These are phyloP conservation scores for Exsudoporus floridanus DNA, from an alignment of 1,284 basidiomycete genomes.

Conservation along the genomic window DNA sequence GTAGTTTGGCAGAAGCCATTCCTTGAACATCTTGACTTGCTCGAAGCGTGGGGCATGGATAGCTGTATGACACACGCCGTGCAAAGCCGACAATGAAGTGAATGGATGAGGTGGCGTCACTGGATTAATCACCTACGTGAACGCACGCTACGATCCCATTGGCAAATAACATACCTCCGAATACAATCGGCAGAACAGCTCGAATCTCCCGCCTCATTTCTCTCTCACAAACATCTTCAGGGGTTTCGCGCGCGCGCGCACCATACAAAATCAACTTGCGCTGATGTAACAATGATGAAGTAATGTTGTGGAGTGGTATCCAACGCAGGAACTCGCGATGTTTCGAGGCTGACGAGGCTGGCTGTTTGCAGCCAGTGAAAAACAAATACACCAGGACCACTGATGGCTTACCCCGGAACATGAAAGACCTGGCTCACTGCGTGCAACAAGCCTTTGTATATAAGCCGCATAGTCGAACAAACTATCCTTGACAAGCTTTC, in stretches of 20 bases:
- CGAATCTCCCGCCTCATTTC: constrained; percentile 69
- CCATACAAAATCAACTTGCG: constrained; percentile 69
- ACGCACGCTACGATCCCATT: neutral
- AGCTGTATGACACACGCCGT: constrained; percentile 45
- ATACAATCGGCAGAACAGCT: constrained; percentile 62
- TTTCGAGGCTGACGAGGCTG: constrained; percentile 43
- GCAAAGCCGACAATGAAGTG: constrained; percentile 42
- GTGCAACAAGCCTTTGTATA: constrained; percentile 80
- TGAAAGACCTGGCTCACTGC: constrained; percentile 67
- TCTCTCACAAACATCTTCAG: constrained; percentile 65
- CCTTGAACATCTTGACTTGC: constrained; percentile 61
- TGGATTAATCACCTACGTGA: constrained; percentile 16
- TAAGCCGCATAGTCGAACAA: constrained; percentile 86
- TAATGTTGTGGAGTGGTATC: constrained; percentile 63
- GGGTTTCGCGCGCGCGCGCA: constrained; percentile 59
- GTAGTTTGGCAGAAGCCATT: constrained; percentile 70
- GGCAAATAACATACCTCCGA: constrained; percentile 49
- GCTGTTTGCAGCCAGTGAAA: constrained; percentile 15
- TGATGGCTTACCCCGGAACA: constrained; percentile 46
- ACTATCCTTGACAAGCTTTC: constrained; percentile 72
- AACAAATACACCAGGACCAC: neutral
- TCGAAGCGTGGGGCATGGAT: constrained; percentile 63
- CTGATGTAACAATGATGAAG: constrained; percentile 59
- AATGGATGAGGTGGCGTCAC: constrained; percentile 32
- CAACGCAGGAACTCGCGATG: constrained; percentile 66